Conservation (phyloP, 371 early-diverging fungal genomes). For the Entomophthora muscae region DNA sequence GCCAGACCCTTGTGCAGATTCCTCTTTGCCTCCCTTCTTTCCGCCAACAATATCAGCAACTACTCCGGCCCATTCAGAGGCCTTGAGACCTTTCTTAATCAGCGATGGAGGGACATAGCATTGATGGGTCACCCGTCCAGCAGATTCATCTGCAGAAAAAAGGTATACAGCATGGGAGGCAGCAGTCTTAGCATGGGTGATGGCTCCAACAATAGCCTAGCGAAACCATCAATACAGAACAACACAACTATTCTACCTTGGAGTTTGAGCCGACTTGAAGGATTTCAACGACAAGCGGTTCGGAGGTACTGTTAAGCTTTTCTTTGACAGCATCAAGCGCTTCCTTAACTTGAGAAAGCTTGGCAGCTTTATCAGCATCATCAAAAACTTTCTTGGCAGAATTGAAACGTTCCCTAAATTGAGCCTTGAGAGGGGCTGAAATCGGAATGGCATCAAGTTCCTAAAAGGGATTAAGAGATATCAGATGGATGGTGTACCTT, state of each 20-base stretch:
- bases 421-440: conserved; percentile 62
- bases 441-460: conserved; percentile 64
- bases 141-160: conserved; percentile 49
- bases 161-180: conserved; percentile 70
- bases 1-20: conserved; percentile 70
- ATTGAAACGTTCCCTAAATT: conserved; percentile 45
- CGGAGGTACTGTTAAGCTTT: conserved; percentile 50
- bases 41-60: conserved; percentile 72
- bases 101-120: conserved; percentile 63
- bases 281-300: conserved; percentile 29
- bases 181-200: conserved; percentile 55
- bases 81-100: conserved; percentile 54
- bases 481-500: conserved; percentile 18
- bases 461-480: conserved; percentile 6
- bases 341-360: conserved; percentile 58
- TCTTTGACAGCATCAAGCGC: conserved; percentile 60
- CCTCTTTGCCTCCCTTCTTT: conserved; percentile 78
- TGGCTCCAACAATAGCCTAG: conserved; percentile 54
- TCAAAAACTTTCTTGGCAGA: conserved; percentile 61
- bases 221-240: background rate
- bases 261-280: conserved; percentile 45
- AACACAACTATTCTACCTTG: conserved; percentile 16
- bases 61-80: conserved; percentile 73
- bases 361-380: conserved; percentile 78
- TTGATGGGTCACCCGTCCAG: conserved; percentile 57